phyloP scores from a whole-genome alignment of 2,329 filamentous ascomycete species.

The Arthroderma sp. region DNA sequence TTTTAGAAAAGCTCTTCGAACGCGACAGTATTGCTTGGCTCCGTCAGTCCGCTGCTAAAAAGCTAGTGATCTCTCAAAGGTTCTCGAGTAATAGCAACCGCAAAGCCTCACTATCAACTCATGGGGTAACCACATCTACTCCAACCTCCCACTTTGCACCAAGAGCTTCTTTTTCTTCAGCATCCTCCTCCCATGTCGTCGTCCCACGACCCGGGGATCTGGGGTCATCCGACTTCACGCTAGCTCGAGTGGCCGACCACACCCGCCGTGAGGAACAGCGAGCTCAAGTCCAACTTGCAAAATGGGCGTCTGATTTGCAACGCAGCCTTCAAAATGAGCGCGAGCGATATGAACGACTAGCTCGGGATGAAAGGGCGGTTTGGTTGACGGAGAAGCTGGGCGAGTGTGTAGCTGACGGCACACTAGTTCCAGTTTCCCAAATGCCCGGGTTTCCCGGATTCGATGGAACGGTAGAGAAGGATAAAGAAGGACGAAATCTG shows the following conservation, averaged over 20 bases:
- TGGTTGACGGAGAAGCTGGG: constrained; percentile 56
- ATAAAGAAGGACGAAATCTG: constrained; percentile 12
- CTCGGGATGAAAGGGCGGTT: constrained; percentile 48
- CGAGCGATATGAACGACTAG: constrained; percentile 51
- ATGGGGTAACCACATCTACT: constrained; percentile 23
- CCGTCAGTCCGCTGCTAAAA: constrained; percentile 68
- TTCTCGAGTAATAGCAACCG: constrained; percentile 4
- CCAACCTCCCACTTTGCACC: constrained; percentile 13
- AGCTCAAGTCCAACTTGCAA: constrained; percentile 58
- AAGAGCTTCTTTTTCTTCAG: constrained; percentile 8
- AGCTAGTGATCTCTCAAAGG: constrained; percentile 59
- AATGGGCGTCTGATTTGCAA: constrained; percentile 73
- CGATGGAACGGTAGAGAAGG: constrained; percentile 9
- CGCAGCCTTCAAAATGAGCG: constrained; percentile 60
- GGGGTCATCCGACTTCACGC: constrained; percentile 38
- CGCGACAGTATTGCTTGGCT: constrained; percentile 66
- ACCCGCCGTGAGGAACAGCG: constrained; percentile 47
- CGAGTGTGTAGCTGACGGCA: constrained; percentile 55
- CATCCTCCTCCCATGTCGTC: constrained; percentile 17
- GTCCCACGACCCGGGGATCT: constrained; percentile 12
- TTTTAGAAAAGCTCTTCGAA: constrained; percentile 67
- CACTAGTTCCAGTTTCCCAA: constrained; percentile 40
- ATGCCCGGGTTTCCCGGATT: constrained; percentile 19
- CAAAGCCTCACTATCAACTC: not conserved
- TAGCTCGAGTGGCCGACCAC: constrained; percentile 48